Evolutionary conservation across 768 basidiomycete species (phyloP).

Genomic region (Amanita rubescens): DNA sequence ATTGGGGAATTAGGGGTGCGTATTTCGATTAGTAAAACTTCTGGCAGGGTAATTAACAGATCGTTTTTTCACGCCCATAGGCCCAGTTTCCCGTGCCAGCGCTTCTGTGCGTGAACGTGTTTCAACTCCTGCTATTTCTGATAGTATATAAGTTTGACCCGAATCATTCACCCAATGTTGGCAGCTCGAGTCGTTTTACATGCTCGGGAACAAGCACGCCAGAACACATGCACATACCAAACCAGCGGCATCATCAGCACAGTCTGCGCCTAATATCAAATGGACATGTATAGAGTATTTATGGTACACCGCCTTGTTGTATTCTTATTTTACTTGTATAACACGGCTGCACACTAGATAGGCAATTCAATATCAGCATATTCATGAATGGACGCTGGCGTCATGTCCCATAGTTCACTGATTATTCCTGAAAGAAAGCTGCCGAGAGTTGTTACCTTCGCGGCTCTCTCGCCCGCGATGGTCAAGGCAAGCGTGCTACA

Average conservation of each 20-base stretch:
- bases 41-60: not conserved
- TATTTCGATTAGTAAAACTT: not conserved
- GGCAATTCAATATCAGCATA: slow-evolving; percentile 25
- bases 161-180: slow-evolving; percentile 1
- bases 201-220: not conserved
- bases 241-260: not conserved
- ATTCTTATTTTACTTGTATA: not conserved
- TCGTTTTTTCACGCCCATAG: not conserved
- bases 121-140: not conserved
- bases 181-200: slow-evolving; percentile 3
- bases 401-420: slow-evolving; percentile 42
- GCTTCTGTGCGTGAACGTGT: not conserved
- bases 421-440: slow-evolving; percentile 61
- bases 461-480: slow-evolving; percentile 55
- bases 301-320: not conserved
- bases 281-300: not conserved
- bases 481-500: slow-evolving; percentile 50
- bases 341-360: not conserved
- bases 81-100: not conserved
- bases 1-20: not conserved
- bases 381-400: slow-evolving; percentile 23
- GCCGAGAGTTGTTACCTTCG: slow-evolving; percentile 50
- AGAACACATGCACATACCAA: not conserved
- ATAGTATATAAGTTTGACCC: not conserved
- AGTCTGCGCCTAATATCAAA: not conserved